These are phyloP conservation scores for Phlebiopsis gigantea DNA, from an alignment of 768 basidiomycete genomes.

Conservation along the genomic window DNA sequence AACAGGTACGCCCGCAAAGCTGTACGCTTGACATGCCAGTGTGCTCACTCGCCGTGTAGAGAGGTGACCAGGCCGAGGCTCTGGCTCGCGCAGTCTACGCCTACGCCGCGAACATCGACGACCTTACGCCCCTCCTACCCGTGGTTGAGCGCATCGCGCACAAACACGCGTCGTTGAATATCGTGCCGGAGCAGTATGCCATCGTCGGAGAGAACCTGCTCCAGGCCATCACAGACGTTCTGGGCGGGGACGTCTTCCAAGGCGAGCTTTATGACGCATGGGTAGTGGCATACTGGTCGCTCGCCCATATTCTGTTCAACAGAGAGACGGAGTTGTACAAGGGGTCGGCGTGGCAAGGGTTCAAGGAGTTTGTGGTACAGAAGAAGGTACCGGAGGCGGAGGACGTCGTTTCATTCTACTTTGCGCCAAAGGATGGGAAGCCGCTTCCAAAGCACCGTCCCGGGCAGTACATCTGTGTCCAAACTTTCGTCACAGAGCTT, in stretches of 20 bases:
- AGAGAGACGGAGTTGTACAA: slow-evolving; percentile 20
- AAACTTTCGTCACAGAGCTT: slow-evolving; percentile 17
- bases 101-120: slow-evolving; percentile 18
- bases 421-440: slow-evolving; percentile 17
- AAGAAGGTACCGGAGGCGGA: slow-evolving; percentile 18
- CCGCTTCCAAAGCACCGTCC: slow-evolving; percentile 15
- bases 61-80: slow-evolving; percentile 18
- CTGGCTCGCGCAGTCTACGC: slow-evolving; percentile 19
- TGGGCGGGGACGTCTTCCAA: slow-evolving; percentile 18
- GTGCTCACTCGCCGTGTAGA: slow-evolving; percentile 3
- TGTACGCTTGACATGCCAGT: neutral
- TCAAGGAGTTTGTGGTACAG: slow-evolving; percentile 18
- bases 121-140: slow-evolving; percentile 17
- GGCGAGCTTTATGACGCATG: slow-evolving; percentile 20
- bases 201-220: slow-evolving; percentile 20
- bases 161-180: slow-evolving; percentile 23
- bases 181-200: slow-evolving; percentile 20
- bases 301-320: slow-evolving; percentile 20
- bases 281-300: slow-evolving; percentile 21
- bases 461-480: slow-evolving; percentile 22
- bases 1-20: slow-evolving; percentile 12
- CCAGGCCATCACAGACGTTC: slow-evolving; percentile 17
- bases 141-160: slow-evolving; percentile 21
- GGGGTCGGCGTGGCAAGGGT: slow-evolving; percentile 18
- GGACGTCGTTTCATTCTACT: slow-evolving; percentile 22